Conservation (phyloP, 1,284 basidiomycete genomes). For the Ceratobasidium sp. region DNA sequence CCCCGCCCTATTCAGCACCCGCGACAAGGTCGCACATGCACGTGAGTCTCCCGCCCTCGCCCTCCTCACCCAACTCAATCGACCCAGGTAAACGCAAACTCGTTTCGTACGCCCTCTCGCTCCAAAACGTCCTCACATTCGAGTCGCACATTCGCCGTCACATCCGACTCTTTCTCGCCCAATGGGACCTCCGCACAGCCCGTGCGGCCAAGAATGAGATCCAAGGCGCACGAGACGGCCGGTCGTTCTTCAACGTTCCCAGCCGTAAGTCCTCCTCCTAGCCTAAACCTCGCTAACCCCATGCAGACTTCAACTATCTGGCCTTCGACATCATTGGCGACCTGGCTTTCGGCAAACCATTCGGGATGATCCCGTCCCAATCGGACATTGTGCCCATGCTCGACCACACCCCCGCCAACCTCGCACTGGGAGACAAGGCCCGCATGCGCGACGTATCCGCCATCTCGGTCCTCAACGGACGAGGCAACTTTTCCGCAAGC, state of each 20-base stretch:
- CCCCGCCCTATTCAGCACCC: neutral
- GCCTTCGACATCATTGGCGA: slow-evolving; percentile 51
- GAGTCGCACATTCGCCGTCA: neutral
- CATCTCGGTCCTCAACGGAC: slow-evolving; percentile 85
- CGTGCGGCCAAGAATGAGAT: slow-evolving; percentile 50
- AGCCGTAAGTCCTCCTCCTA: neutral
- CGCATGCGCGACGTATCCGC: slow-evolving; percentile 66
- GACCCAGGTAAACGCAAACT: slow-evolving; percentile 1
- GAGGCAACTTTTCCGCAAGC: slow-evolving; percentile 86
- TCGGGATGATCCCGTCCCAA: slow-evolving; percentile 54
- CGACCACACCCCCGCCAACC: neutral
- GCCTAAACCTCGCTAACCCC: neutral
- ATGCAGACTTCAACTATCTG: slow-evolving; percentile 52
- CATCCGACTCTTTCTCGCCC: neutral
- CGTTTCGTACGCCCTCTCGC: neutral
- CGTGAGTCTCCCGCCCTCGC: neutral
- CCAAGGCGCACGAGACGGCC: neutral
- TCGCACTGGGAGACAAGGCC: neutral
- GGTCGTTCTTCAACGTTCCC: neutral
- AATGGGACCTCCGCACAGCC: neutral
- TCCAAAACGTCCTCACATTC: slow-evolving; percentile 1
- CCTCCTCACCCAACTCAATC: neutral
- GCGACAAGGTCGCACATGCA: neutral
- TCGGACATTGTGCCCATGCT: neutral
- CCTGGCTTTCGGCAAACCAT: slow-evolving; percentile 54